Evolutionary conservation across 1,139 yeast genomes (phyloP).

Genomic region (Pichia sp.): DNA sequence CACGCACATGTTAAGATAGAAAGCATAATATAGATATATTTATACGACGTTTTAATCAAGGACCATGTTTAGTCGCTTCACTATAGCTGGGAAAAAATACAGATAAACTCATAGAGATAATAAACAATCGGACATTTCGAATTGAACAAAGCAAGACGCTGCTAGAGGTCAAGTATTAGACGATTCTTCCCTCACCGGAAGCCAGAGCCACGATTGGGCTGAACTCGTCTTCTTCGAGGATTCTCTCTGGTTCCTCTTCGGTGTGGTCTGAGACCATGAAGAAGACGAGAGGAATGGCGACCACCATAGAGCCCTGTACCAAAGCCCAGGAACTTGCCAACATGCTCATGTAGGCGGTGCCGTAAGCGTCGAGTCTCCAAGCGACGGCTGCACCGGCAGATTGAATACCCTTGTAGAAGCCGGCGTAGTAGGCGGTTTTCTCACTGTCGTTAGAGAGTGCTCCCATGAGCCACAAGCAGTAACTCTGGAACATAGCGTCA

Average conservation of each 20-base stretch:
- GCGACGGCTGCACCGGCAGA: slow-evolving; percentile 61
- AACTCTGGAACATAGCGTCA: slow-evolving; percentile 58
- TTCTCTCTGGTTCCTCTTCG: slow-evolving; percentile 32
- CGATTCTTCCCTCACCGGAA: slow-evolving; percentile 12
- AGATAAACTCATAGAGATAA: background rate
- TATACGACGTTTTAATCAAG: no score
- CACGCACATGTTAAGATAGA: no score
- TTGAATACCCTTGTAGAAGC: slow-evolving; percentile 61
- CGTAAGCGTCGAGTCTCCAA: slow-evolving; percentile 54
- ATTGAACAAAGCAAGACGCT: background rate
- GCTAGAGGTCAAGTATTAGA: background rate
- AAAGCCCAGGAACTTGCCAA: slow-evolving; percentile 59
- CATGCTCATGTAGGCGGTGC: slow-evolving; percentile 40
- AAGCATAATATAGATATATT: no score
- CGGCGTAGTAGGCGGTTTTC: slow-evolving; percentile 54
- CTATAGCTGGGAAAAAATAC: background rate
- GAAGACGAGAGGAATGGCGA: slow-evolving; percentile 41
- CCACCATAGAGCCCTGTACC: slow-evolving; percentile 43
- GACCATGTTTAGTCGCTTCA: no score
- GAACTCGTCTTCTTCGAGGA: slow-evolving; percentile 10
- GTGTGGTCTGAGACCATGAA: slow-evolving; percentile 41
- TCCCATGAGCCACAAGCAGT: slow-evolving; percentile 54
- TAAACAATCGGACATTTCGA: background rate
- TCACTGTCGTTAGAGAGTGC: slow-evolving; percentile 55
- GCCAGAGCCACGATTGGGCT: slow-evolving; percentile 8